Evolutionary conservation across 2,329 filamentous ascomycete genomes (phyloP), one percentile per base, ranked within the genome.

Genomic region (Pseudogymnoascus sp.): DNA sequence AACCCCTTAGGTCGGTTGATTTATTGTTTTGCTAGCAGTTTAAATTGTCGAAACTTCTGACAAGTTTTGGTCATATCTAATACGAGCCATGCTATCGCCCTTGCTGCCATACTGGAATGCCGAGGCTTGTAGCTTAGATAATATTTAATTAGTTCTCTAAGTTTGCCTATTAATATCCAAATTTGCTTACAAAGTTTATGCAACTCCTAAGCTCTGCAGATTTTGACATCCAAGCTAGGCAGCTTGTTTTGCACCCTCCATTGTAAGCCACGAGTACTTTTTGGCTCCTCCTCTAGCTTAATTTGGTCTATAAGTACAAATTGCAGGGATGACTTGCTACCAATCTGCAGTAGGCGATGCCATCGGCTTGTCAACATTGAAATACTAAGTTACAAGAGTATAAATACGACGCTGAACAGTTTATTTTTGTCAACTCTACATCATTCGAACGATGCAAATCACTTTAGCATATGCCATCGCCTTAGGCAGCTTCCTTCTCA

Each of bases 381-480:
- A n/a, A n/a, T n/a, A n/a, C n/a, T 38, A 38, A 5, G n/a, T n/a
- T 38, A 16, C 14, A 38, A 38, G 36, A 8, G 36, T 38, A 38
- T 16, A 16, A 38, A 9, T 38, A 16, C 6, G 36, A 16, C 36
- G 36, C n/a, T 9, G 2, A 38, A 16, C n/a, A n/a, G n/a, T n/a
- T n/a, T 38, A 16, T 38, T n/a, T 38, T 16, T 38, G 36, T 39
- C 8, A 39, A 39, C 18, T 20, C 37, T 20, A 39, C 37, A 39
- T 20, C 16, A 14, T 4, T 58, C 60, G 2, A 39, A 62, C 5
- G n/a, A 63, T 65, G 43, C 58, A 66, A 54, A 63, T 63, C 30
- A 65, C 63, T 14, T 38, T 61, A 63, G 59, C 16, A 61, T 66
- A 65, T 63, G 58, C 63, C 36, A 65, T 65, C 30, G 62, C 61